These are phyloP conservation scores for Cardamine resedifolia DNA, from an alignment of 345 rosid species.

Conservation along the genomic window DNA sequence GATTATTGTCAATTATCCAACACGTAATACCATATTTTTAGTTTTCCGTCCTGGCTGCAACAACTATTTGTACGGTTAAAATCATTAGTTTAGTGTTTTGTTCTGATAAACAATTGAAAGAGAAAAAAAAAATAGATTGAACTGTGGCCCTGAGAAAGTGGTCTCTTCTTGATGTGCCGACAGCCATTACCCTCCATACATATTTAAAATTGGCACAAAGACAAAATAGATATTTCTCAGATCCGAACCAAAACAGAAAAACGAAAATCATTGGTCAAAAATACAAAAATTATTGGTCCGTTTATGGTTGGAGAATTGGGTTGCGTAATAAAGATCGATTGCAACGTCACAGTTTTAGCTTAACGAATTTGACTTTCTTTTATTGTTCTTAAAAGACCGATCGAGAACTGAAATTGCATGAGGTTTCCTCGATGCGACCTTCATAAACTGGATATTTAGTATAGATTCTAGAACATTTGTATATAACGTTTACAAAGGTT, in stretches of 20 bases:
- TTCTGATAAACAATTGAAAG: neutral
- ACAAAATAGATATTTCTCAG: conserved; percentile 24
- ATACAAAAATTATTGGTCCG: conserved; percentile 8
- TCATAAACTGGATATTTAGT: neutral
- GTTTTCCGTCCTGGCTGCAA: neutral
- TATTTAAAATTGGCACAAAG: neutral
- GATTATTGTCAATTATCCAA: neutral
- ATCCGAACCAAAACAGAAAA: neutral
- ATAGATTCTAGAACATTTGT: neutral
- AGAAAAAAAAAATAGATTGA: neutral
- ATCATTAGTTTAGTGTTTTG: neutral
- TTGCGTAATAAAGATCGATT: conserved; percentile 21
- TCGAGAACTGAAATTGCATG: neutral
- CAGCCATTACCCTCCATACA: conserved; percentile 6
- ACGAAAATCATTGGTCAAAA: conserved; percentile 17
- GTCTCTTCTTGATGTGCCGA: conserved; percentile 31
- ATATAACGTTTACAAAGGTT: neutral
- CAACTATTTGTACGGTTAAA: neutral
- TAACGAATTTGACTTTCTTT: conserved; percentile 27
- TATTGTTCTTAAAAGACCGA: neutral
- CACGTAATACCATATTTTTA: neutral
- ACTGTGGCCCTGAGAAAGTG: conserved; percentile 6
- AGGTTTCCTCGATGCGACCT: neutral
- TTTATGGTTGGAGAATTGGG: conserved; percentile 29
- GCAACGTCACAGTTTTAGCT: conserved; percentile 12